phyloP scores from a whole-genome alignment of 768 basidiomycete species.

The Leccinum subtestaceum region DNA sequence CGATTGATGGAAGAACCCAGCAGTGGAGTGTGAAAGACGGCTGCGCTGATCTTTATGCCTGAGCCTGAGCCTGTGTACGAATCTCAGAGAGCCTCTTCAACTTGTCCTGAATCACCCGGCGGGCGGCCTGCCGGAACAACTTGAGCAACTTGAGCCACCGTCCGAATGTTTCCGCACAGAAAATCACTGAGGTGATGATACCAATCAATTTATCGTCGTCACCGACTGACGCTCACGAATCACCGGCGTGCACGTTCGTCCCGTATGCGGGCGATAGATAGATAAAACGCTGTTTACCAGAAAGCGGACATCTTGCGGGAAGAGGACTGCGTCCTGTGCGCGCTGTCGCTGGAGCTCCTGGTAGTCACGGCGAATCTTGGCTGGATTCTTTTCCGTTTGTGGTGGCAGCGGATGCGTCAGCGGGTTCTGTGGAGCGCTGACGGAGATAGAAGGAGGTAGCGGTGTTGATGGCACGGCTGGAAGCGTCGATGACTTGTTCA shows the following conservation, averaged over 20 bases:
- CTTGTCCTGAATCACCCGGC: background rate
- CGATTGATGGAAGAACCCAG: background rate
- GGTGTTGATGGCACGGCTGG: slow-evolving; percentile 49
- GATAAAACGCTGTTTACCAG: background rate
- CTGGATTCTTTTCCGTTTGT: slow-evolving; percentile 44
- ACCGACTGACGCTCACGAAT: background rate
- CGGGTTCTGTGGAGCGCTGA: slow-evolving; percentile 57
- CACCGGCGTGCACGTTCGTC: slow-evolving; percentile 4
- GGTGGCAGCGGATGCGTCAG: slow-evolving; percentile 37
- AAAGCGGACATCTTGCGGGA: slow-evolving; percentile 32
- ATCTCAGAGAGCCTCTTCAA: background rate
- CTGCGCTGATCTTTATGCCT: background rate
- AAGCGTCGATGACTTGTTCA: slow-evolving; percentile 54
- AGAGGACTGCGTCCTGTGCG: slow-evolving; percentile 22
- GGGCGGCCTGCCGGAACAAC: background rate
- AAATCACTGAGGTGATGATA: no score
- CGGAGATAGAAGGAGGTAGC: slow-evolving; percentile 64
- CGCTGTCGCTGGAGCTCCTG: slow-evolving; percentile 36
- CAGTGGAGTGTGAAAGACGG: no score
- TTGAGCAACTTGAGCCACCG: background rate
- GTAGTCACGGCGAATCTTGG: slow-evolving; percentile 56
- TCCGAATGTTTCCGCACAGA: no score
- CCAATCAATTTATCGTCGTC: background rate
- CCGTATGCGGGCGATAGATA: background rate
- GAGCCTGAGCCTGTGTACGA: background rate